Evolutionary conservation across 2,329 filamentous ascomycete genomes (phyloP), one percentile per base, ranked within the genome.

Genomic region (Rosellinia necatrix): DNA sequence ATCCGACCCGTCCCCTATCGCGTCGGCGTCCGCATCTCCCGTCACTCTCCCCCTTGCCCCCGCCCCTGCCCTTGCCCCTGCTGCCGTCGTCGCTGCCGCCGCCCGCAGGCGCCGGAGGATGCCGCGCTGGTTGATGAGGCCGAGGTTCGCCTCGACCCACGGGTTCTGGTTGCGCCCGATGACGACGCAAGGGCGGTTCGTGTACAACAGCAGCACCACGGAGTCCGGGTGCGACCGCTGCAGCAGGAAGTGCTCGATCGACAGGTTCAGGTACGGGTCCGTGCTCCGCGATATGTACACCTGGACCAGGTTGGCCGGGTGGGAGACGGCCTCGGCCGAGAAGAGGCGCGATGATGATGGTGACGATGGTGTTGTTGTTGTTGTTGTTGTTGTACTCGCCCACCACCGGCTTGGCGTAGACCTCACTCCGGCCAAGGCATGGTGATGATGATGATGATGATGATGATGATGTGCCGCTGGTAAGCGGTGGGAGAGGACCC

Each of bases 91-190:
- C 3, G 22, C 17, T 15, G 38, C 12, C 2, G 27, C 34, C 4
- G 19, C 29, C 8, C 60, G 55, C 25, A 60, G 29, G 24, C 17
- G 34, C 19, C 38, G 48, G 13, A 60, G 51, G 6, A 59, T 49
- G 17, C 55, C 61, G 1, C 53, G 58, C n/a, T 47, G 65, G 52
- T 43, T 65, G 10, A 96, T 76, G 1, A 84, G 78, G 34, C 75
- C 75, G 7, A 97, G 80, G 70, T 96, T 90, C 59, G 91, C 86
- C 76, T 99, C 94, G 7, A 91, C 81, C 94, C 93, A 99, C 50
- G 94, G 94, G 72, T 99, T 99, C 76, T 99, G 94, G 72, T 99
- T 99, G 58, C 94, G 87, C 38, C 94, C 94, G 64, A 99, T 88
- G 70, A 99, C 87, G 57, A 99, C 82, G 71, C 90, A 92, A 1